Conservation (phyloP, 169 alveolate genomes). For the Eimeria zaria region DNA sequence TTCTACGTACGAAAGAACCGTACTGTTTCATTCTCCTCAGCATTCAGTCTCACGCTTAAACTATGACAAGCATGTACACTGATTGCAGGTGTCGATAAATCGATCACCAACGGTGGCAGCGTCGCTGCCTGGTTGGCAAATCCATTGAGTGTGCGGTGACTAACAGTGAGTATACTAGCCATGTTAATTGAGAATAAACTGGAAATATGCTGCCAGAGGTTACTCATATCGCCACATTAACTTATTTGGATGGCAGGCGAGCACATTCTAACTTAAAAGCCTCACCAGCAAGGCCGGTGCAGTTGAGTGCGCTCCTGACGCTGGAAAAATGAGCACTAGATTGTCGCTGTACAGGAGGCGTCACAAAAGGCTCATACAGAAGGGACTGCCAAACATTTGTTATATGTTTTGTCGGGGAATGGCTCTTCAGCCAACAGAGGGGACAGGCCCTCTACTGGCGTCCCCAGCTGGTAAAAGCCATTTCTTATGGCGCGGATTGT, state of each 20-base stretch:
- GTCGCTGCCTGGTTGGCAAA: not conserved
- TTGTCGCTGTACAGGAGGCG: not conserved
- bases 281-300: not conserved
- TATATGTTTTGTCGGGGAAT: not conserved
- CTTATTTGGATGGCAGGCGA: not conserved
- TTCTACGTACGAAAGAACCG: not conserved
- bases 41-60: not conserved
- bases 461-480: not conserved
- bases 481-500: no score
- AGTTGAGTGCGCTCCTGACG: not conserved
- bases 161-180: not conserved
- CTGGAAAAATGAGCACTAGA: not conserved
- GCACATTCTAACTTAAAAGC: not conserved
- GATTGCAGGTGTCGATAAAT: not conserved
- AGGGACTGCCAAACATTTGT: no score
- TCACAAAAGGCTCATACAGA: not conserved
- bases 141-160: not conserved
- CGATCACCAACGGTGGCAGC: not conserved
- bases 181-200: not conserved
- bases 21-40: not conserved
- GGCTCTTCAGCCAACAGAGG: not conserved
- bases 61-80: not conserved
- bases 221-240: not conserved
- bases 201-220: not conserved
- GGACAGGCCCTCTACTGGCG: not conserved